phyloP scores from a whole-genome alignment of 495 filamentous ascomycete genomes.

The Neurospora discreta region DNA sequence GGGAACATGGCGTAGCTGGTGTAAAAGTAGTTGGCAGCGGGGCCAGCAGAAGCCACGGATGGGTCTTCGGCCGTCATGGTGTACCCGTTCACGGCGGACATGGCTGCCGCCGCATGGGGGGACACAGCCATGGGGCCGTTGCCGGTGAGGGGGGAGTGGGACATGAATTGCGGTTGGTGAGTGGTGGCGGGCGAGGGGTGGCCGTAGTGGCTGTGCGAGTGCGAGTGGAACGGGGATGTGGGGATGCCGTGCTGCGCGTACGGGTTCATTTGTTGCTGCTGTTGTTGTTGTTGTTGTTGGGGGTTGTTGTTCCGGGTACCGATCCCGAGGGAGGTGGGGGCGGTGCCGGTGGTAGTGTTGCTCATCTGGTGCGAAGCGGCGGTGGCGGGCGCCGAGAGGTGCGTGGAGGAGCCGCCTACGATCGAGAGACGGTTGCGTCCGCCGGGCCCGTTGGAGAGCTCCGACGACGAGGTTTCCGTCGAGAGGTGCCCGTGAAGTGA shows the following conservation, averaged over 20 bases:
- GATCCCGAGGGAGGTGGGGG: constrained; percentile 6
- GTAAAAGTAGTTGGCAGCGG: not conserved
- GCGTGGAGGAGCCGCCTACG: constrained; percentile 5
- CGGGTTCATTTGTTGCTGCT: not conserved
- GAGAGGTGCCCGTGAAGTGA: constrained; percentile 8
- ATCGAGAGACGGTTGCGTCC: not conserved
- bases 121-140: no score
- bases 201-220: not conserved
- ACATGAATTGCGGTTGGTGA: not conserved
- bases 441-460: not conserved
- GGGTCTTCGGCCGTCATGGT: not conserved
- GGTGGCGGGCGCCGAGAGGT: constrained; percentile 6
- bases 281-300: not conserved
- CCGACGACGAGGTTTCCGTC: constrained; percentile 9
- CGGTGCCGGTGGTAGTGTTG: constrained; percentile 2
- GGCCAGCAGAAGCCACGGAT: no score
- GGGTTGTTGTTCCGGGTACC: not conserved
- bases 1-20: not conserved
- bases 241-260: not conserved
- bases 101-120: not conserved
- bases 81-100: not conserved
- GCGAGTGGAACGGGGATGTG: not conserved
- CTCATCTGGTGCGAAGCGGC: constrained; percentile 8
- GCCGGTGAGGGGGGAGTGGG: not conserved
- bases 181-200: not conserved